phyloP scores from a whole-genome alignment of 768 basidiomycete genomes.

The Lactarius sp. region DNA sequence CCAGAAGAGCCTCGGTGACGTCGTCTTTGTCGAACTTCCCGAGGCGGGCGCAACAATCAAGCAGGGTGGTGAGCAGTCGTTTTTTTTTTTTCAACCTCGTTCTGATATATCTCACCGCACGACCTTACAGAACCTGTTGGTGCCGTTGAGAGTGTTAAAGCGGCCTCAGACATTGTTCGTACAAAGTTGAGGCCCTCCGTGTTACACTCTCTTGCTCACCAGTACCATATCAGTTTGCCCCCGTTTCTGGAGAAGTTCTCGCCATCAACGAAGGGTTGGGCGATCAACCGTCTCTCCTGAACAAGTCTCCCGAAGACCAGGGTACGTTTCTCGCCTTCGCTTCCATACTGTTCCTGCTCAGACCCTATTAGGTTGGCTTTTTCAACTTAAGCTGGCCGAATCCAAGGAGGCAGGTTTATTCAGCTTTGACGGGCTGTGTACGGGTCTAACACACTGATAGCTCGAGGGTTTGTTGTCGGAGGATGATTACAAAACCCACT shows the following conservation, averaged over 20 bases:
- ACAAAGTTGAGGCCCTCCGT: background rate
- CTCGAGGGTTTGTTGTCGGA: conserved; percentile 65
- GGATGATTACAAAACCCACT: conserved; percentile 67
- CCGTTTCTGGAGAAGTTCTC: conserved; percentile 78
- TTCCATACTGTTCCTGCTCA: background rate
- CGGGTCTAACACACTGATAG: conserved; percentile 34
- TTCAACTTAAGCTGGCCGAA: conserved; percentile 80
- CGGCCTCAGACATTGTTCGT: conserved; percentile 88
- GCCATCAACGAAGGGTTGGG: conserved; percentile 73
- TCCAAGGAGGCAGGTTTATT: conserved; percentile 59
- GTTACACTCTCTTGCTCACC: conserved; percentile 2
- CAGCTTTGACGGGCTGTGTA: background rate
- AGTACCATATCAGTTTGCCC: conserved; percentile 67
- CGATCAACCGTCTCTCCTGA: conserved; percentile 71
- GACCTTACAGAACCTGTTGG: conserved; percentile 60
- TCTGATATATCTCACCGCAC: background rate
- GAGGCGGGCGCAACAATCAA: conserved; percentile 52
- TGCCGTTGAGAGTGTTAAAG: conserved; percentile 94
- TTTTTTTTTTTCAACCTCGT: background rate
- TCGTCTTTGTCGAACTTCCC: conserved; percentile 95
- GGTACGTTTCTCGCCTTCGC: conserved; percentile 45
- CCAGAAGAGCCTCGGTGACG: conserved; percentile 87
- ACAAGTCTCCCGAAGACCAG: conserved; percentile 79
- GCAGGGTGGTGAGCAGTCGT: conserved; percentile 62
- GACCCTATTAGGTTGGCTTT: conserved; percentile 77